These are phyloP conservation scores for Tolypocladium capitatum DNA, from an alignment of 2,329 filamentous ascomycete genomes.

Conservation along the genomic window DNA sequence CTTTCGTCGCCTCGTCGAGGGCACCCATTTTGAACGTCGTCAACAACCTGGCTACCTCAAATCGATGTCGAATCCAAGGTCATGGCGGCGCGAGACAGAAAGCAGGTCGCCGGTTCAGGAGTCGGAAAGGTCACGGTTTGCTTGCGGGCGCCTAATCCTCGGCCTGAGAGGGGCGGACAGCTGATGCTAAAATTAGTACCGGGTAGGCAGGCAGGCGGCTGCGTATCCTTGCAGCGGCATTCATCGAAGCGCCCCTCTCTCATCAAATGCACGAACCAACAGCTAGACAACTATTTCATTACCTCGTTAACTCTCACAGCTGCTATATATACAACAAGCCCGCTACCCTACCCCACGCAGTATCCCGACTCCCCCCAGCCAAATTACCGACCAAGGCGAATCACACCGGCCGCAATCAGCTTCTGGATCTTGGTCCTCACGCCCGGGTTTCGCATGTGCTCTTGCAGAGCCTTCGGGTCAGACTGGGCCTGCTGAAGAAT, in stretches of 20 bases:
- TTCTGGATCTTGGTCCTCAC: slow-evolving; percentile 89
- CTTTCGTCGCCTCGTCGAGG: slow-evolving; percentile 6
- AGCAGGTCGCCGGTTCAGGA: background rate
- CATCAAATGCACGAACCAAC: background rate
- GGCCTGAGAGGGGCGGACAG: too few species aligned
- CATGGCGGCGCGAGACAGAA: slow-evolving; percentile 1
- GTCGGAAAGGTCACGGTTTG: background rate
- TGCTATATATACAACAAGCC: slow-evolving; percentile 6
- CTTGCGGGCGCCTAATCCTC: background rate
- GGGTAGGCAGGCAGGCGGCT: too few species aligned
- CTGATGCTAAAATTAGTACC: too few species aligned
- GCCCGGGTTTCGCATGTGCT: slow-evolving; percentile 90
- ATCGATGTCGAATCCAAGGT: background rate
- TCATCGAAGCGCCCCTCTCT: too few species aligned
- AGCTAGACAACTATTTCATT: background rate
- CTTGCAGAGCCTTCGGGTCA: slow-evolving; percentile 81
- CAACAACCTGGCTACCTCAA: background rate
- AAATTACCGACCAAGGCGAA: slow-evolving; percentile 50
- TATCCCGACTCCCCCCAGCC: background rate
- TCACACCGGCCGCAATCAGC: slow-evolving; percentile 83
- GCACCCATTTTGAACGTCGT: slow-evolving; percentile 6
- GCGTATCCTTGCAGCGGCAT: too few species aligned
- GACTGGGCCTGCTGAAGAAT: slow-evolving; percentile 94
- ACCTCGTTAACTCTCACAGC: background rate
- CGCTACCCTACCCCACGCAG: background rate